Conservation (phyloP, 768 basidiomycete species). For the Suillus clintonianus region DNA sequence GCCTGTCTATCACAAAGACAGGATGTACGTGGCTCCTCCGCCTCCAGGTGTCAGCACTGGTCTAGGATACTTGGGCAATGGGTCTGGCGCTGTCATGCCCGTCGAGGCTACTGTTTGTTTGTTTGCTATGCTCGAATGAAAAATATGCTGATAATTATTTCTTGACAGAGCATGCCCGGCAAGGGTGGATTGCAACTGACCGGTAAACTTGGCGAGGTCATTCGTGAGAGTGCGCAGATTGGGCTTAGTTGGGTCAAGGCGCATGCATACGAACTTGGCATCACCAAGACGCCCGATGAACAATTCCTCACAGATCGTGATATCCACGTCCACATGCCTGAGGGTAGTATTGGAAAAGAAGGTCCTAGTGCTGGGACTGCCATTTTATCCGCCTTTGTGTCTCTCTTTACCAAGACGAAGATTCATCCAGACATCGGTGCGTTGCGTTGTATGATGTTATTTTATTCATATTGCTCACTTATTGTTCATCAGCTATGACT, state of each 20-base stretch:
- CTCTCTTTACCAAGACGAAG: conserved; percentile 82
- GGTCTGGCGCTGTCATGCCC: conserved; percentile 95
- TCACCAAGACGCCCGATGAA: conserved; percentile 69
- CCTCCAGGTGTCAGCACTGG: conserved; percentile 95
- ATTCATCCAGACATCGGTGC: conserved; percentile 87
- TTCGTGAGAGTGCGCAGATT: conserved; percentile 94
- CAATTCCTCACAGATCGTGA: conserved; percentile 85
- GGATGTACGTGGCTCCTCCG: conserved; percentile 78
- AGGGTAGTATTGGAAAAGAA: conserved; percentile 91
- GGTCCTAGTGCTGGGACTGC: conserved; percentile 98
- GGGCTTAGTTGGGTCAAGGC: conserved; percentile 91
- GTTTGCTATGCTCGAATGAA: not conserved
- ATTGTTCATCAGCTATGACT: conserved; percentile 75
- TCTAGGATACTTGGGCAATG: conserved; percentile 94
- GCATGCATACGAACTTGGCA: conserved; percentile 87
- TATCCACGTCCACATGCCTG: conserved; percentile 97
- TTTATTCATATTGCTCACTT: not conserved
- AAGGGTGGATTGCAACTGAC: conserved; percentile 91
- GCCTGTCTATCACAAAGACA: conserved; percentile 91
- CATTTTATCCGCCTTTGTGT: conserved; percentile 87
- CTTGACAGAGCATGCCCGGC: conserved; percentile 88
- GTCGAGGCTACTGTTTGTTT: conserved; percentile 85
- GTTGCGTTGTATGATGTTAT: conserved; percentile 26
- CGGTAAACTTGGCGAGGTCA: conserved; percentile 97
- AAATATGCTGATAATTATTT: not conserved